Conservation (phyloP, 768 basidiomycete genomes). For the Dacryopinax spathularia region DNA sequence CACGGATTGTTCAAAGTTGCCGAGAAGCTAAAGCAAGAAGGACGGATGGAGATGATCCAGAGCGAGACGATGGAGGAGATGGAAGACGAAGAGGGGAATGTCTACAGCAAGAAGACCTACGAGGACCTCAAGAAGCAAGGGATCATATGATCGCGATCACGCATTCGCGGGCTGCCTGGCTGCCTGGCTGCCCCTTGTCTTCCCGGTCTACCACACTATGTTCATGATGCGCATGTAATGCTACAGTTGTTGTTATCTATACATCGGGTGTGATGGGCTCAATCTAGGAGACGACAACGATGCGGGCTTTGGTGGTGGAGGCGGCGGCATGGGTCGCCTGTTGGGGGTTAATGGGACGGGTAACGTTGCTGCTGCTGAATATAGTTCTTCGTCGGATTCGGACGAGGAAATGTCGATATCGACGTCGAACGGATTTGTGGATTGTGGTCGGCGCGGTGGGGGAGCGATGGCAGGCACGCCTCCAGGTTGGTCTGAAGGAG, state of each 20-base stretch:
- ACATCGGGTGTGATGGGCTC: neutral
- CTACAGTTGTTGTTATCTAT: slow-evolving; percentile 9
- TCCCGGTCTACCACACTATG: neutral
- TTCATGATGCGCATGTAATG: neutral
- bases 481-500: slow-evolving; percentile 36
- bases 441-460: slow-evolving; percentile 19
- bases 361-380: slow-evolving; percentile 54
- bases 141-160: slow-evolving; percentile 37
- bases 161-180: neutral
- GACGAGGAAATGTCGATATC: slow-evolving; percentile 42
- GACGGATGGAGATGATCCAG: slow-evolving; percentile 83
- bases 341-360: slow-evolving; percentile 43
- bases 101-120: slow-evolving; percentile 96
- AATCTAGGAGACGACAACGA: slow-evolving; percentile 4
- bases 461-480: slow-evolving; percentile 30
- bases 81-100: slow-evolving; percentile 96
- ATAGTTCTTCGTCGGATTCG: slow-evolving; percentile 74
- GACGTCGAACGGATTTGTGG: slow-evolving; percentile 57
- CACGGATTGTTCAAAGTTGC: slow-evolving; percentile 50
- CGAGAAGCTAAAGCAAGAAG: slow-evolving; percentile 93
- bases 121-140: slow-evolving; percentile 95
- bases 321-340: slow-evolving; percentile 21
- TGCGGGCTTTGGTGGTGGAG: slow-evolving; percentile 15
- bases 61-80: slow-evolving; percentile 95
- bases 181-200: neutral